These are phyloP conservation scores for Penicillium cataractarum DNA, from an alignment of 495 filamentous ascomycete genomes.

Conservation along the genomic window DNA sequence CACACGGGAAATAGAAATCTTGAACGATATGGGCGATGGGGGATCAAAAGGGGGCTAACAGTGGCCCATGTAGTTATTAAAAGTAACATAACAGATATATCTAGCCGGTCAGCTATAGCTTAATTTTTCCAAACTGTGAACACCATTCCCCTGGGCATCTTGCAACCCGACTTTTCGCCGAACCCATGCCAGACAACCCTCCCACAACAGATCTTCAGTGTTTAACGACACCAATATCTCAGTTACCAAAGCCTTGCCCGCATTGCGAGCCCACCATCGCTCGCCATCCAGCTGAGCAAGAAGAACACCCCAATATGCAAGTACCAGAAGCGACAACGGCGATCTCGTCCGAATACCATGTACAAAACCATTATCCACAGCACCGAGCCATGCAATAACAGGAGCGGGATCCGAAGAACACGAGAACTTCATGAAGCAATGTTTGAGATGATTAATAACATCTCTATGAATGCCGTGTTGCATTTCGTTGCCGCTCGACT, in stretches of 20 bases:
- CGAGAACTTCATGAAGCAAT: conserved; percentile 31
- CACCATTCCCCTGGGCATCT: background rate
- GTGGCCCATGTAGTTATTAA: background rate
- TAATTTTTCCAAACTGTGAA: background rate
- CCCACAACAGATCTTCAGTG: conserved; percentile 23
- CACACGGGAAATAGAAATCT: background rate
- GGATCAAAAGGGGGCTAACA: no score
- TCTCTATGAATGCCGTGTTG: conserved; percentile 26
- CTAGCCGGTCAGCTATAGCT: background rate
- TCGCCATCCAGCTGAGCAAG: conserved; percentile 27
- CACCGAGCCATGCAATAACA: conserved; percentile 34
- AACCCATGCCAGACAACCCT: conserved; percentile 28
- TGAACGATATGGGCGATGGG: no score
- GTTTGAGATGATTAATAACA: conserved; percentile 28
- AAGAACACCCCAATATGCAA: conserved; percentile 37
- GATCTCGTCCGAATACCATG: conserved; percentile 26
- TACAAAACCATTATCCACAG: conserved; percentile 33
- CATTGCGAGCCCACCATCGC: conserved; percentile 35
- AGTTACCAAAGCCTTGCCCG: conserved; percentile 28
- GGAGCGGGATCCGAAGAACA: conserved; percentile 26
- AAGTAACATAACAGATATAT: no score
- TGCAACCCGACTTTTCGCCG: conserved; percentile 12
- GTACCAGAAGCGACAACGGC: conserved; percentile 31
- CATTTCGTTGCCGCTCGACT: conserved; percentile 11
- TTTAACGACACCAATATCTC: conserved; percentile 24